Conservation (phyloP, 768 basidiomycete species). For the Gloeostereum incarnatum region DNA sequence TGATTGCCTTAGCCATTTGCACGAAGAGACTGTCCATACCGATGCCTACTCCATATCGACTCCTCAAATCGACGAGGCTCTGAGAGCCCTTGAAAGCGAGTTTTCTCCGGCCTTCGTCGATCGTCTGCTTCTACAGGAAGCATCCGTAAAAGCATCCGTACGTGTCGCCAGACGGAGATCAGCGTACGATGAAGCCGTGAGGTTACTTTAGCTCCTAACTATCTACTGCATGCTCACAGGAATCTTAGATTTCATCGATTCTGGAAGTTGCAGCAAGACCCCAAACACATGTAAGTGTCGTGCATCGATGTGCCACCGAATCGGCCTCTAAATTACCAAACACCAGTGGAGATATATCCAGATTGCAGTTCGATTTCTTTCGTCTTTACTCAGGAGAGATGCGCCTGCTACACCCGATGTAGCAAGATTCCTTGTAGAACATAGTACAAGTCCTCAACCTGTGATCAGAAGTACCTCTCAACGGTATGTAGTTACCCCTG, state of each 20-base stretch:
- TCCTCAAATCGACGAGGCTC: slow-evolving; percentile 35
- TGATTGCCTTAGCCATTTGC: slow-evolving; percentile 50
- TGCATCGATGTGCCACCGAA: slow-evolving; percentile 7
- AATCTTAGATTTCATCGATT: slow-evolving; percentile 44
- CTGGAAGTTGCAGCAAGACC: slow-evolving; percentile 51
- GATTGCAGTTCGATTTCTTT: slow-evolving; percentile 55
- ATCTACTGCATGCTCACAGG: slow-evolving; percentile 4
- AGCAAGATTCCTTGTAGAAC: slow-evolving; percentile 54
- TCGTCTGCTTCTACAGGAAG: slow-evolving; percentile 29
- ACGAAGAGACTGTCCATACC: slow-evolving; percentile 57
- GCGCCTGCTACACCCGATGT: slow-evolving; percentile 38
- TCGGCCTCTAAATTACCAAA: slow-evolving; percentile 6
- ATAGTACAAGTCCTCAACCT: slow-evolving; percentile 63
- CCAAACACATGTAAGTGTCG: slow-evolving; percentile 57
- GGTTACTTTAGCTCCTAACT: slow-evolving; percentile 8
- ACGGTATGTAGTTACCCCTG: slow-evolving; percentile 36
- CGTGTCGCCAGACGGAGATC: slow-evolving; percentile 36
- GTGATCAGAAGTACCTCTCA: slow-evolving; percentile 58
- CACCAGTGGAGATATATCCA: slow-evolving; percentile 79
- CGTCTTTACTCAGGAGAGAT: slow-evolving; percentile 57
- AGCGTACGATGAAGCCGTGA: slow-evolving; percentile 41
- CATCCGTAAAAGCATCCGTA: slow-evolving; percentile 27
- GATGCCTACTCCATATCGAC: slow-evolving; percentile 45
- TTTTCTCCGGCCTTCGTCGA: slow-evolving; percentile 36
- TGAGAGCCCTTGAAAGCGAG: slow-evolving; percentile 40